A percentile compares a stretch with the other conserved stretches of the same genome.
These are phyloP conservation scores for Bidens hawaiensis DNA, from an alignment of 140 eudicot genomes.

Conservation along the genomic window DNA sequence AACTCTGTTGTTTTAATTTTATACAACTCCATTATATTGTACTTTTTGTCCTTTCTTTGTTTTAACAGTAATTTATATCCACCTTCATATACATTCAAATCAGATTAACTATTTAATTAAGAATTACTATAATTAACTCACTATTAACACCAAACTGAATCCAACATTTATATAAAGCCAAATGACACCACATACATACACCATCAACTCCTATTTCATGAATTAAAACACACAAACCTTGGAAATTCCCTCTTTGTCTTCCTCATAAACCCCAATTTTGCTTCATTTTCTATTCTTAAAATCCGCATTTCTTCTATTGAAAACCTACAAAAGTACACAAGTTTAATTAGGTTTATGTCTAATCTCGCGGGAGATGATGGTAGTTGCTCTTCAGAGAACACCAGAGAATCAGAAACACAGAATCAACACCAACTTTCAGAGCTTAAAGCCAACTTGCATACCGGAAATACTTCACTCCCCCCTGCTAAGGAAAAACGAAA, in stretches of 20 bases:
- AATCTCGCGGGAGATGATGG: constrained; percentile 54
- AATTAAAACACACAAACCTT: constrained; percentile 9
- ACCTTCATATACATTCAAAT: background rate
- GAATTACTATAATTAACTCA: background rate
- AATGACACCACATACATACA: constrained; percentile 15
- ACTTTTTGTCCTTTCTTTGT: too few relatives aligned
- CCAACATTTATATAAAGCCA: constrained; percentile 24
- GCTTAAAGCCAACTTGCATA: constrained; percentile 25
- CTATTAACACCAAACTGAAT: background rate
- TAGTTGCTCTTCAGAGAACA: constrained; percentile 58
- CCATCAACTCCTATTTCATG: background rate
- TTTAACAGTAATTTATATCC: background rate
- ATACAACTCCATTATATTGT: background rate
- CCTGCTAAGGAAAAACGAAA: constrained; percentile 62
- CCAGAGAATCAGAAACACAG: constrained; percentile 38
- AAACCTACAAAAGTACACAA: background rate
- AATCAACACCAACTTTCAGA: background rate
- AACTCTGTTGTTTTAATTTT: too few relatives aligned
- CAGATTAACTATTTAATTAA: background rate
- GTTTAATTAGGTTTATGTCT: constrained; percentile 38
- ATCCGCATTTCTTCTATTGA: background rate
- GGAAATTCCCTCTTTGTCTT: constrained; percentile 26
- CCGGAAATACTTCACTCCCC: constrained; percentile 32
- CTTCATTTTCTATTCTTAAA: background rate
- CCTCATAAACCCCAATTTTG: constrained; percentile 14